A percentile compares a stretch with the other conserved stretches of the same genome.
These are phyloP conservation scores for Brettanomyces bruxellensis DNA, from an alignment of 805 yeast species.

Conservation along the genomic window DNA sequence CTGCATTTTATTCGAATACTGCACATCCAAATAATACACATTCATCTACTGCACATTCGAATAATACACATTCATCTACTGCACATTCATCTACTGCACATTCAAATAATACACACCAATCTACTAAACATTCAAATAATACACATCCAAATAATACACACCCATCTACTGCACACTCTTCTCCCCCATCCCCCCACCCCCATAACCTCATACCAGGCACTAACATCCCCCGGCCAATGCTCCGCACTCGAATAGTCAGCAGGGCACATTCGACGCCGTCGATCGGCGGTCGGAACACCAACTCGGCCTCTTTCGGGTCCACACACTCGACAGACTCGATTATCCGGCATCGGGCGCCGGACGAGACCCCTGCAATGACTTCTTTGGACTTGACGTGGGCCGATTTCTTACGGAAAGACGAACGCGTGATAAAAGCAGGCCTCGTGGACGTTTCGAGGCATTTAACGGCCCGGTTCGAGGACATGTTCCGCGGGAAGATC, in stretches of 20 bases:
- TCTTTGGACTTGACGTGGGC: conserved; percentile 54
- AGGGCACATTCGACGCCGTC: conserved; percentile 6
- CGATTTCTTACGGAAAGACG: conserved; percentile 46
- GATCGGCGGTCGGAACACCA: conserved; percentile 1
- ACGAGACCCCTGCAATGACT: conserved; percentile 30
- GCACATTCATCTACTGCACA: too few species aligned
- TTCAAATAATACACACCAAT: too few species aligned
- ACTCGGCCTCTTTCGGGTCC: conserved; percentile 5
- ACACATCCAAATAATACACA: too few species aligned
- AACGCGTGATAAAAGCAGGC: conserved; percentile 51
- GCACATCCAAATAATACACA: background rate
- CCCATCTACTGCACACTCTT: background rate
- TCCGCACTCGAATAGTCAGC: conserved; percentile 26
- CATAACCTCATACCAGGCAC: conserved; percentile 48
- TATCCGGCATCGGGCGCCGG: too few species aligned
- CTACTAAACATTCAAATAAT: background rate
- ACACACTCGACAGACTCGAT: conserved; percentile 18
- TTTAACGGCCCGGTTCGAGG: conserved; percentile 43
- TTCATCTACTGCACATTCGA: background rate
- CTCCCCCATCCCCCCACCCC: background rate
- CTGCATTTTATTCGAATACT: too few species aligned
- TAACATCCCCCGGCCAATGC: conserved; percentile 43
- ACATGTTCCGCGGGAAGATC: conserved; percentile 44
- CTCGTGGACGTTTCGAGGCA: conserved; percentile 38
- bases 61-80: too few species aligned